phyloP scores from a whole-genome alignment of 345 rosid genomes.

The Noccaea bulbosa region DNA sequence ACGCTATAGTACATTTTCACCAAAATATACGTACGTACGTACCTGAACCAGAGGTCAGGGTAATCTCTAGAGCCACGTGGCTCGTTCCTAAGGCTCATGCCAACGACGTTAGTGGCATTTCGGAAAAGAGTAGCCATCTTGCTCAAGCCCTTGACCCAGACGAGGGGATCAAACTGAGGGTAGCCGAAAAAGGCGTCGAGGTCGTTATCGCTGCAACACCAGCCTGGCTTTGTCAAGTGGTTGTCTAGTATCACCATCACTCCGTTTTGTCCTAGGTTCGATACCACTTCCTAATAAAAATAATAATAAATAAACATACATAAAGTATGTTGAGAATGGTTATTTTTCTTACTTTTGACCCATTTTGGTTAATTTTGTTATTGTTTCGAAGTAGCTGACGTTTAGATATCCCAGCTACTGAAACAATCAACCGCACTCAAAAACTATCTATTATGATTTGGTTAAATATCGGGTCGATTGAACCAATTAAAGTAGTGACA shows the following conservation, averaged over 20 bases:
- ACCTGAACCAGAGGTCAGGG: slow-evolving; percentile 77
- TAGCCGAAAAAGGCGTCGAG: slow-evolving; percentile 92
- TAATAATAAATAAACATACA: neutral
- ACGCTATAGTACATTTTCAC: no score
- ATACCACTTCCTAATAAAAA: slow-evolving; percentile 66
- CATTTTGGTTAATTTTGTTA: neutral
- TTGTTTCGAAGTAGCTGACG: slow-evolving; percentile 1
- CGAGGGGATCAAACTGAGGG: slow-evolving; percentile 60
- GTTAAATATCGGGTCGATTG: no score
- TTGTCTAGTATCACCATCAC: slow-evolving; percentile 87
- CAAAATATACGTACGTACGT: slow-evolving; percentile 11
- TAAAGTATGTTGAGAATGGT: neutral
- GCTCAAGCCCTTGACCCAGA: slow-evolving; percentile 67
- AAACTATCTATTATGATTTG: neutral
- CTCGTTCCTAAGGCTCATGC: slow-evolving; percentile 87
- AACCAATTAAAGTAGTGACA: neutral
- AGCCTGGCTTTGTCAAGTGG: slow-evolving; percentile 83
- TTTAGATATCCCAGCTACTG: slow-evolving; percentile 1
- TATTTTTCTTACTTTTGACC: neutral
- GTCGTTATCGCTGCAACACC: slow-evolving; percentile 77
- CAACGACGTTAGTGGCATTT: slow-evolving; percentile 62
- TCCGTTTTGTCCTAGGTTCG: slow-evolving; percentile 59
- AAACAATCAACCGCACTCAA: neutral
- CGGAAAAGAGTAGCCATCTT: slow-evolving; percentile 70
- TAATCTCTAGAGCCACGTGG: slow-evolving; percentile 76